These are phyloP conservation scores for Yamadazyma triangularis DNA, from an alignment of 1,139 yeast genomes.

Conservation along the genomic window DNA sequence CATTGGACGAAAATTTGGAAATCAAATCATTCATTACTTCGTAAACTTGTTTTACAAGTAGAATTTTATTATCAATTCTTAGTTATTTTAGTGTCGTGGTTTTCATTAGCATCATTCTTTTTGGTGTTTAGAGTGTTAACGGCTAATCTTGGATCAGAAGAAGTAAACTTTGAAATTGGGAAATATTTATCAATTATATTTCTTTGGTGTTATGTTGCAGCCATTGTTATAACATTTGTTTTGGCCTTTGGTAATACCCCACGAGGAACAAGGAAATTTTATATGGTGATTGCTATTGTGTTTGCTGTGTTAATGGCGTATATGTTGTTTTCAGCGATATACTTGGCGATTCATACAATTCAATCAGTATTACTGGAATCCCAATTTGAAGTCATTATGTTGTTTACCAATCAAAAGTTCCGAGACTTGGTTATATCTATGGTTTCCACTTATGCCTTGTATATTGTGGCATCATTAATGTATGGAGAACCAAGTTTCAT, in stretches of 20 bases:
- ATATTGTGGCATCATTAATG: constrained; percentile 69
- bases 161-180: constrained; percentile 43
- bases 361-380: constrained; percentile 33
- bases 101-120: constrained; percentile 71
- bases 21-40: constrained; percentile 56
- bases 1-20: constrained; percentile 72
- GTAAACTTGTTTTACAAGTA: constrained; percentile 61
- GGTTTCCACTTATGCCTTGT: constrained; percentile 77
- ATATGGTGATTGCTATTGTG: constrained; percentile 35
- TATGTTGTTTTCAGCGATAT: constrained; percentile 68
- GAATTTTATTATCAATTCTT: constrained; percentile 69
- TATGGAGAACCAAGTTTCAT: constrained; percentile 79
- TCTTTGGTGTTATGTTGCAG: constrained; percentile 41
- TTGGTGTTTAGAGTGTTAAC: constrained; percentile 66
- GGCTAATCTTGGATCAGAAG: constrained; percentile 47
- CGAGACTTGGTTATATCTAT: constrained; percentile 86
- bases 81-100: constrained; percentile 72
- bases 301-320: constrained; percentile 46
- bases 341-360: constrained; percentile 74
- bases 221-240: constrained; percentile 42
- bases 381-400: constrained; percentile 41
- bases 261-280: constrained; percentile 42
- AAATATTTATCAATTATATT: constrained; percentile 38
- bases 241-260: constrained; percentile 48
- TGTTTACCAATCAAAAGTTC: constrained; percentile 61